Base-by-base conservation (phyloP, 192 early-diverging fungal genomes). In the Coemansia sp. region DNA sequence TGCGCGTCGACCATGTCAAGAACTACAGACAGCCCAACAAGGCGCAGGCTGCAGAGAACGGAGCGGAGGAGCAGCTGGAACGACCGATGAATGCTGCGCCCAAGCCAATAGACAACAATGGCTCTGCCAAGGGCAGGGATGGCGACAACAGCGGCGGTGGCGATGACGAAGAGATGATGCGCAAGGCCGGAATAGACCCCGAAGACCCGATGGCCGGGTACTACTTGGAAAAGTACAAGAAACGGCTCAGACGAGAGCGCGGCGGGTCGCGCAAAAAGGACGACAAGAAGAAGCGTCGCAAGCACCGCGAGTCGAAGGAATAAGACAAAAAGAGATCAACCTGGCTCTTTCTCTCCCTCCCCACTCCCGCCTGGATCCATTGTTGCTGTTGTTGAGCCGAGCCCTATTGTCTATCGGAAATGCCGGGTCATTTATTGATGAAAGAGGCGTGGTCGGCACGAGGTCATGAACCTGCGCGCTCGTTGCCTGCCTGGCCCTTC, bases 1-100 rank as follows among this genome's bases (percentile, higher is more conserved):
- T 93, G 55, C 86, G 90, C 47, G 91, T 93, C 0, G 91, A 93
- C 69, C 91, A 93, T 65, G 84, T 86, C 10, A 83, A 83, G 58
- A 73, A 81, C 28, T 88, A 88, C 65, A 75, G 85, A 34, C 83
- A 84, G 32, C 84, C 83, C 29, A 87, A 89, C 29, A 87, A 89
- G 68, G 83, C 76, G n/a, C 82, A 83, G 9, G 78, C 77, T 19
- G 79, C 85, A 19, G 60, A 64, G 6, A 84, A 81, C 16, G n/a
- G 53, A 10, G 53, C 10, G 19, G 84, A 73, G 64, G 51, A 23
- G 27, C 64, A 60, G 10, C 20, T 46, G 0, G 67, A 77, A 61
- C 78, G 74, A 2, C 63, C 53, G 24, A 83, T 85, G 81, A 82
- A 85, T 59, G 85, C 81, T 2, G 78, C 79, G 49, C 85, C 86